Evolutionary conservation across 1,139 yeast species (phyloP).

Genomic region (Arxiozyma heterogenica): DNA sequence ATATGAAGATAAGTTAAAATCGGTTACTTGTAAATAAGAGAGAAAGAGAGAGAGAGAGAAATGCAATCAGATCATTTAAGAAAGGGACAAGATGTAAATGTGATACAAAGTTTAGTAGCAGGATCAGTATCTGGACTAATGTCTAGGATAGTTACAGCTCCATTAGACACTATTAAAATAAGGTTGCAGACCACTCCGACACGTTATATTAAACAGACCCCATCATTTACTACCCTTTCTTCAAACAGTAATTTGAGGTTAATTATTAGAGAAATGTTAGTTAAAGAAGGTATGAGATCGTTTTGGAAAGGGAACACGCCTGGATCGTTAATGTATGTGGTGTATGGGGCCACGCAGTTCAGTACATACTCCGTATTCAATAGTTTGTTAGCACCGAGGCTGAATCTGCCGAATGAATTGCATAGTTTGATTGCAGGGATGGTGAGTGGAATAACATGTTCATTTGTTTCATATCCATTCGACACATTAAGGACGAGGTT

Average conservation of each 20-base stretch:
- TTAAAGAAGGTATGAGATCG: conserved; percentile 49
- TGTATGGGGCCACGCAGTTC: conserved; percentile 83
- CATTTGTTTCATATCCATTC: conserved; percentile 72
- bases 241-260: conserved; percentile 25
- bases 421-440: conserved; percentile 55
- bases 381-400: conserved; percentile 29
- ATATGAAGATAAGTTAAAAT: too few relatives aligned
- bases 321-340: conserved; percentile 73
- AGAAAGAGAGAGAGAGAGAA: neutral
- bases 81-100: conserved; percentile 42
- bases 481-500: conserved; percentile 78
- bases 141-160: conserved; percentile 71
- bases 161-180: conserved; percentile 81
- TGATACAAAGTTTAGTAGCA: conserved; percentile 44
- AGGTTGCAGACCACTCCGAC: conserved; percentile 55
- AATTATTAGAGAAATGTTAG: conserved; percentile 34
- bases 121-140: conserved; percentile 68
- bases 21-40: too few relatives aligned
- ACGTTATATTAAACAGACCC: neutral
- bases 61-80: conserved; percentile 38
- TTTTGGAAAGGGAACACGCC: conserved; percentile 96
- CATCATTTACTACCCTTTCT: neutral
- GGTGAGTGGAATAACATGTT: conserved; percentile 66
- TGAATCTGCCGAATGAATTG: conserved; percentile 35
- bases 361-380: conserved; percentile 56